A percentile compares a stretch with the other conserved stretches of the same genome.
Evolutionary conservation across 2,329 filamentous ascomycete genomes (phyloP).

Genomic region (Diaporthe ilicicola): DNA sequence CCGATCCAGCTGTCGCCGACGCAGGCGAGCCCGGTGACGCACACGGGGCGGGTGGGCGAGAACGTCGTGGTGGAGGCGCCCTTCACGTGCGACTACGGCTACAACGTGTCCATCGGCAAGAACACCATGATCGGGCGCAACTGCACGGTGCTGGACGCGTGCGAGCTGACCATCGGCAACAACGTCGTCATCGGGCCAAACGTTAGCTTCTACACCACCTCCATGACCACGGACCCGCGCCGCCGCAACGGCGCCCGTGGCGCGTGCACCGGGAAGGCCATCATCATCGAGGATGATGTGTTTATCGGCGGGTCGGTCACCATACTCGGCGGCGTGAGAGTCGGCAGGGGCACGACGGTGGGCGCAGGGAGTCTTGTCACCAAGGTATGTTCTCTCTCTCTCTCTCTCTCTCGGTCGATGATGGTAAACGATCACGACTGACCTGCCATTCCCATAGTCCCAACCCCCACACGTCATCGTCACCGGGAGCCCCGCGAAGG

Average conservation of each 20-base stretch:
- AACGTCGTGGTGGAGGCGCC: conserved; percentile 84
- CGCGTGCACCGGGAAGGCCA: conserved; percentile 72
- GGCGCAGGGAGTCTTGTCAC: conserved; percentile 88
- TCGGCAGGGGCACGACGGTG: conserved; percentile 81
- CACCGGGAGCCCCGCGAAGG: conserved; percentile 37
- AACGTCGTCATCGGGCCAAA: conserved; percentile 82
- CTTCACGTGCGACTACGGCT: conserved; percentile 90
- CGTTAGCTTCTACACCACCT: conserved; percentile 84
- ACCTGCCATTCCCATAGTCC: conserved; percentile 5
- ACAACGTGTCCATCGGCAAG: conserved; percentile 89
- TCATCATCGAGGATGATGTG: conserved; percentile 86
- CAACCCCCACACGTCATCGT: conserved; percentile 37
- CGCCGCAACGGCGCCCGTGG: conserved; percentile 78
- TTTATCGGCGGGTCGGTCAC: conserved; percentile 82
- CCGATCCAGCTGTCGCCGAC: conserved; percentile 64
- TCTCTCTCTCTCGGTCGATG: background rate
- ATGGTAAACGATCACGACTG: too few relatives aligned
- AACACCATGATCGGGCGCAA: conserved; percentile 84
- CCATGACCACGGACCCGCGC: conserved; percentile 76
- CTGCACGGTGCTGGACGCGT: conserved; percentile 89
- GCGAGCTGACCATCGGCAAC: conserved; percentile 81
- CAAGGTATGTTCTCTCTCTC: conserved; percentile 58
- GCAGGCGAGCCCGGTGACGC: conserved; percentile 59
- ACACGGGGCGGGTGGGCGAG: conserved; percentile 73
- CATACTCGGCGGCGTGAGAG: conserved; percentile 80